Evolutionary conservation across 768 basidiomycete species (phyloP).

Genomic region (Mycena galopus): DNA sequence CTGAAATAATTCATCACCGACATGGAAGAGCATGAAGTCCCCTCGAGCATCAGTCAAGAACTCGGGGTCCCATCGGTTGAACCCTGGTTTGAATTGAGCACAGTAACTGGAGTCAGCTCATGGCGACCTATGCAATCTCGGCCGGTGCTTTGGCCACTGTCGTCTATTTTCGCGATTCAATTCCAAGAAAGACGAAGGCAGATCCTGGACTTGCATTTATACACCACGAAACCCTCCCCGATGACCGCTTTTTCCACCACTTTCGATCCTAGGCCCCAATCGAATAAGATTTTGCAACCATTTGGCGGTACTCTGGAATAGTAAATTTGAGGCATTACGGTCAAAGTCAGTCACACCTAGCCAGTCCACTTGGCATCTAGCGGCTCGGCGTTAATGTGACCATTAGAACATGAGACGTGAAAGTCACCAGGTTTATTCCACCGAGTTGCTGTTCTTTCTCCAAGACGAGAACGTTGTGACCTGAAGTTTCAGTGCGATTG

Average conservation of each 20-base stretch:
- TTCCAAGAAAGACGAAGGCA: too few species aligned
- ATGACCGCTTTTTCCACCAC: conserved; percentile 11
- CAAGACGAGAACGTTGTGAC: conserved; percentile 22
- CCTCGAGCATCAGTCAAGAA: conserved; percentile 26
- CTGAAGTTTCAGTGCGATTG: conserved; percentile 24
- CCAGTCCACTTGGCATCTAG: conserved; percentile 15
- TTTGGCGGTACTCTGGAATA: conserved; percentile 26
- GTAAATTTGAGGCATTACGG: neutral
- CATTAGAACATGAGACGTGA: neutral
- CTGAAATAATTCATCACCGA: neutral
- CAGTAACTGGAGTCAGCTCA: too few species aligned
- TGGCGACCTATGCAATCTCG: too few species aligned
- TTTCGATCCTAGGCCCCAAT: conserved; percentile 30
- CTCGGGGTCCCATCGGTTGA: conserved; percentile 20
- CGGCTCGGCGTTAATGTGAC: neutral
- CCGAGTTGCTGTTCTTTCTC: conserved; percentile 24
- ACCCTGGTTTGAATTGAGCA: too few species aligned
- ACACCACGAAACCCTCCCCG: conserved; percentile 21
- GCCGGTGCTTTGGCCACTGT: too few species aligned
- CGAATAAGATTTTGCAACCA: conserved; percentile 32
- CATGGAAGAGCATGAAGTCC: conserved; percentile 29
- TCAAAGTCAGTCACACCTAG: neutral
- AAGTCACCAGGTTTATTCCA: conserved; percentile 11
- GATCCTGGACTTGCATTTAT: too few species aligned
- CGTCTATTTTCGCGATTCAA: too few species aligned